Conservation (phyloP, 1,284 basidiomycete species). For the Malassezia cuniculi region DNA sequence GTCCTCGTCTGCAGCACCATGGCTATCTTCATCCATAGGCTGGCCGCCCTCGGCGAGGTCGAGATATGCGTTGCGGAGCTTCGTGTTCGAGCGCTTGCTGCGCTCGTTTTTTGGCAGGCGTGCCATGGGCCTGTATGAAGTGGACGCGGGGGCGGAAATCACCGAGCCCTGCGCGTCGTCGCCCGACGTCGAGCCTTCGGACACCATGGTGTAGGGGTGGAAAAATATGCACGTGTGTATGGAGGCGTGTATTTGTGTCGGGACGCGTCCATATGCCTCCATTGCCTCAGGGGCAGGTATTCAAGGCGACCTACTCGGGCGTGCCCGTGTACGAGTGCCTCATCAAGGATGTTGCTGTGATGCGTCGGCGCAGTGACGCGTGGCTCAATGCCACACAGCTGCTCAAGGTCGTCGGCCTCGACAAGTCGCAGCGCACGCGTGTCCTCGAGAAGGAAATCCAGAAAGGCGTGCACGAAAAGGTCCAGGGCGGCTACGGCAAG, state of each 20-base stretch:
- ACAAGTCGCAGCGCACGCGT: slow-evolving; percentile 94
- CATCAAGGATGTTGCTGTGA: slow-evolving; percentile 59
- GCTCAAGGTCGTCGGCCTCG: slow-evolving; percentile 95
- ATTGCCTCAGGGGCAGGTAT: slow-evolving; percentile 14
- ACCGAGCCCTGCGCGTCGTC: slow-evolving; percentile 8
- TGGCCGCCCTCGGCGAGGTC: background rate
- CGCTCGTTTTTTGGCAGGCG: slow-evolving; percentile 9
- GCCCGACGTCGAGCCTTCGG: too few relatives aligned
- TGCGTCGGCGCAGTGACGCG: slow-evolving; percentile 85
- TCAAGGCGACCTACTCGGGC: slow-evolving; percentile 46
- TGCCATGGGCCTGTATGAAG: slow-evolving; percentile 8
- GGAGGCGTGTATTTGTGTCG: slow-evolving; percentile 3
- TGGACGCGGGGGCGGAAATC: slow-evolving; percentile 13
- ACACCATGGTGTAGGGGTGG: background rate
- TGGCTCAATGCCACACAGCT: slow-evolving; percentile 98
- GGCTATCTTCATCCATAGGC: slow-evolving; percentile 1
- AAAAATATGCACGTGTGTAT: slow-evolving; percentile 8
- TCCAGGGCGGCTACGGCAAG: slow-evolving; percentile 98
- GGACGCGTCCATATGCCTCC: slow-evolving; percentile 2
- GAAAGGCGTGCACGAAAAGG: slow-evolving; percentile 97
- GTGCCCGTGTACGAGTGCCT: slow-evolving; percentile 48
- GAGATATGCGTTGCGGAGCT: slow-evolving; percentile 7
- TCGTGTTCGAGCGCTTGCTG: slow-evolving; percentile 7
- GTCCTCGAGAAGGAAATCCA: slow-evolving; percentile 96
- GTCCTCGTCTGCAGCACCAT: background rate